Evolutionary conservation across 345 rosid species (phyloP).

Genomic region (Brassica nigra): DNA sequence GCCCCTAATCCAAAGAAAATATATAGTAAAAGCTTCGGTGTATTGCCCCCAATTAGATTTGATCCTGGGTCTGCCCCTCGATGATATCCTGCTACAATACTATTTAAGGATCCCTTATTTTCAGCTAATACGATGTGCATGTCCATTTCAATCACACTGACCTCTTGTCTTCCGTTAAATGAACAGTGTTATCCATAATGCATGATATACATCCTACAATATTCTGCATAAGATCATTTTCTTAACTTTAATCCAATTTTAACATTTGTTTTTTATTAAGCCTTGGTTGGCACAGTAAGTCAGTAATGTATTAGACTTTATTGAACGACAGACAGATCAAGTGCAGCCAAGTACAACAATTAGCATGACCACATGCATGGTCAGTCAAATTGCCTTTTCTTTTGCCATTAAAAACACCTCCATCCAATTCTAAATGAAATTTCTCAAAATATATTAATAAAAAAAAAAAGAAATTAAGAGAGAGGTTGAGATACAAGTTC

Average conservation of each 20-base stretch:
- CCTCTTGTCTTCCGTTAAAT: neutral
- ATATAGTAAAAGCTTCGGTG: too few relatives aligned
- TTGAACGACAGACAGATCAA: neutral
- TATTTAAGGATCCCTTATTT: neutral
- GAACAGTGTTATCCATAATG: neutral
- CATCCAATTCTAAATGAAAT: too few relatives aligned
- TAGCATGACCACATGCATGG: neutral
- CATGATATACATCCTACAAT: neutral
- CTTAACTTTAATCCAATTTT: neutral
- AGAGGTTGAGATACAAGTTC: too few relatives aligned
- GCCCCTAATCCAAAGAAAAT: too few relatives aligned
- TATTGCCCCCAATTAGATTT: too few relatives aligned
- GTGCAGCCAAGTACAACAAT: neutral
- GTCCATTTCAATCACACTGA: slow-evolving; percentile 5
- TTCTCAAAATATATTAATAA: too few relatives aligned
- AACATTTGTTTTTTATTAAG: neutral
- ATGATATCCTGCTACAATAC: neutral
- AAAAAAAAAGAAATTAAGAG: too few relatives aligned
- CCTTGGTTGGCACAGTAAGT: neutral
- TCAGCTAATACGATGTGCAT: neutral
- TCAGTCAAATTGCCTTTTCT: neutral
- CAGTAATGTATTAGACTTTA: neutral
- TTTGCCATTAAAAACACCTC: neutral
- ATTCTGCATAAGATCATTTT: neutral
- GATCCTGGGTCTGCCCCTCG: too few relatives aligned